phyloP scores from a whole-genome alignment of 225 moss, liverwort and hornwort genomes.

The Sphagnum tenellum region DNA sequence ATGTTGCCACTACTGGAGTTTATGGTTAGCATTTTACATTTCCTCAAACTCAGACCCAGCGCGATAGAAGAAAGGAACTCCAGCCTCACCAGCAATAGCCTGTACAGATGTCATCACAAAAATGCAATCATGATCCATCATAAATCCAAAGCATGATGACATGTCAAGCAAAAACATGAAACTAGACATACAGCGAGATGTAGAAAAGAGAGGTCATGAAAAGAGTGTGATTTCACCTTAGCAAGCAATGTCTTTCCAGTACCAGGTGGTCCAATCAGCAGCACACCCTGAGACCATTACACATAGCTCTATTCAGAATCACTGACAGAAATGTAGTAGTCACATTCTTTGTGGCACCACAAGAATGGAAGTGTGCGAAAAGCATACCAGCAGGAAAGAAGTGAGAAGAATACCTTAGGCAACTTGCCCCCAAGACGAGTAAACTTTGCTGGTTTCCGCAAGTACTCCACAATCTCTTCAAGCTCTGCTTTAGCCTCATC shows the following conservation, averaged over 20 bases:
- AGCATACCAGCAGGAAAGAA: neutral
- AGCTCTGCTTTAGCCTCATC: constrained; percentile 98
- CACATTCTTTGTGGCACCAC: too few relatives aligned
- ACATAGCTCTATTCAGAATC: neutral
- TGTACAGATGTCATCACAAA: constrained; percentile 11
- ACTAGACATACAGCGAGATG: too few relatives aligned
- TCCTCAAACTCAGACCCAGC: constrained; percentile 99
- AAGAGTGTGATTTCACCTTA: constrained; percentile 37
- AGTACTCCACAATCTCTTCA: constrained; percentile 97
- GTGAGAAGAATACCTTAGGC: constrained; percentile 57
- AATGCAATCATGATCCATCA: neutral
- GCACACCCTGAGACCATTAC: constrained; percentile 57
- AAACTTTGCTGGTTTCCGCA: constrained; percentile 91
- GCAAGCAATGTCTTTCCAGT: constrained; percentile 96
- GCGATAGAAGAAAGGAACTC: constrained; percentile 95
- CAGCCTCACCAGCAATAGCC: constrained; percentile 99
- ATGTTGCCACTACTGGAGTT: too few relatives aligned
- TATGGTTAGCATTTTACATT: constrained; percentile 44
- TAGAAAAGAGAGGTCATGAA: too few relatives aligned
- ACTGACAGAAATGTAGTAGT: neutral
- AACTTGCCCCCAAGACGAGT: constrained; percentile 98
- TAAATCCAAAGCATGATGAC: neutral
- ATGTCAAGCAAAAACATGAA: too few relatives aligned
- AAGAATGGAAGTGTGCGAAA: too few relatives aligned
- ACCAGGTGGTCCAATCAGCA: constrained; percentile 97